A percentile compares a stretch with the other conserved stretches of the same genome.
Evolutionary conservation across 768 basidiomycete species (phyloP).

Genomic region (Pisolithus marmoratus): DNA sequence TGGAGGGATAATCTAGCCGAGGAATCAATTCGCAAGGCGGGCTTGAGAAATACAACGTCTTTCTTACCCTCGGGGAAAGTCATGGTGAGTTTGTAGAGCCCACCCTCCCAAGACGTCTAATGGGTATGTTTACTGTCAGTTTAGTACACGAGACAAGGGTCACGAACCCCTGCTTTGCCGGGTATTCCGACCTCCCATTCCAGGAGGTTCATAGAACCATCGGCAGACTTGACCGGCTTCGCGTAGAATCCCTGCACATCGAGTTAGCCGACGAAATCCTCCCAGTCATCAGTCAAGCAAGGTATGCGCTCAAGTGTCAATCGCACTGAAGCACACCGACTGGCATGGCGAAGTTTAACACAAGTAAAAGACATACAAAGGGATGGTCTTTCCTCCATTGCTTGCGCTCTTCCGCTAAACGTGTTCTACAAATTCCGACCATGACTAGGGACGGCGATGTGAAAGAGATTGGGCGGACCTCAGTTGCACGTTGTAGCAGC

Average conservation of each 20-base stretch:
- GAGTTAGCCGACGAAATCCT: constrained; percentile 4
- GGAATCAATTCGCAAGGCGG: constrained; percentile 7
- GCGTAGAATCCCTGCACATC: constrained; percentile 87
- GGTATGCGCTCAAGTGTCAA: neutral
- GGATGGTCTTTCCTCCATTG: constrained; percentile 99
- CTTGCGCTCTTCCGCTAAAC: constrained; percentile 95
- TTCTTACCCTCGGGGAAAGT: constrained; percentile 88
- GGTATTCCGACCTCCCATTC: constrained; percentile 99
- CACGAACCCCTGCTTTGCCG: constrained; percentile 78
- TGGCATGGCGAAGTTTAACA: too few relatives aligned
- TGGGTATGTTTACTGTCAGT: constrained; percentile 10
- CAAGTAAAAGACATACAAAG: constrained; percentile 58
- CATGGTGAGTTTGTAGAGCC: constrained; percentile 92
- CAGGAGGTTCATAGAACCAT: constrained; percentile 95
- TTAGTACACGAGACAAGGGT: constrained; percentile 5
- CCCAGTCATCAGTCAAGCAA: neutral
- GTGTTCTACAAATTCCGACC: constrained; percentile 90
- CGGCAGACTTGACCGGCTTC: constrained; percentile 81
- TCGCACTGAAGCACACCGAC: neutral
- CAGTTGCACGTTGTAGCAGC: neutral
- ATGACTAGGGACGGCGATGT: constrained; percentile 31
- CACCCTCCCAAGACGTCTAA: constrained; percentile 96
- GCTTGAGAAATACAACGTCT: neutral
- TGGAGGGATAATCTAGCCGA: constrained; percentile 81
- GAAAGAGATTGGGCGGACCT: neutral